These are phyloP conservation scores for Penicillium polonicum DNA, from an alignment of 2,329 filamentous ascomycete genomes.

Conservation along the genomic window DNA sequence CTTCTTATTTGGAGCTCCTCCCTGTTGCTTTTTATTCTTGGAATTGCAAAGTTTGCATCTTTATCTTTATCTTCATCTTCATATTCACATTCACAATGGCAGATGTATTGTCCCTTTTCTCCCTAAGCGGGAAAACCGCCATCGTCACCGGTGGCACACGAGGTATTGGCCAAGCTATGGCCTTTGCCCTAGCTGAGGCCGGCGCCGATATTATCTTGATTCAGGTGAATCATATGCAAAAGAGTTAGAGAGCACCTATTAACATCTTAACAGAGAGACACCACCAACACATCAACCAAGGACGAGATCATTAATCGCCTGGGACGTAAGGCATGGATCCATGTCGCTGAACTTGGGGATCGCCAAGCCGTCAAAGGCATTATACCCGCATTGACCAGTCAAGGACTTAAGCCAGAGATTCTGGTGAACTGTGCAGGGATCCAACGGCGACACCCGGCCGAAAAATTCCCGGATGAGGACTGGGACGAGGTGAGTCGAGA, in stretches of 20 bases:
- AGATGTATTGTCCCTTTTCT: constrained; percentile 36
- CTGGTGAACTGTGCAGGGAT: constrained; percentile 86
- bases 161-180: constrained; percentile 50
- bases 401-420: constrained; percentile 65
- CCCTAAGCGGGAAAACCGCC: constrained; percentile 44
- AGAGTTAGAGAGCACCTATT: not conserved
- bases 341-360: constrained; percentile 46
- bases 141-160: constrained; percentile 50
- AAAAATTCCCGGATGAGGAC: constrained; percentile 72
- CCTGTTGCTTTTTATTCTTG: not conserved
- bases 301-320: constrained; percentile 43
- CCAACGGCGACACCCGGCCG: constrained; percentile 72
- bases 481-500: constrained; percentile 63
- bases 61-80: not conserved
- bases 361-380: constrained; percentile 43
- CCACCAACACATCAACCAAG: constrained; percentile 46
- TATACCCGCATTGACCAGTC: constrained; percentile 39
- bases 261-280: constrained; percentile 49
- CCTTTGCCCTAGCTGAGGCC: constrained; percentile 48
- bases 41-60: not conserved
- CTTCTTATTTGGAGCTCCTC: not conserved
- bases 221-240: constrained; percentile 30
- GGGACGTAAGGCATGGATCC: constrained; percentile 44
- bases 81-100: constrained; percentile 25
- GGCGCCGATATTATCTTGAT: constrained; percentile 48